Percentiles rank a stretch among this genome's conserved stretches.
Conservation (phyloP, 345 rosid genomes). For the Eucalyptus curtisii region DNA sequence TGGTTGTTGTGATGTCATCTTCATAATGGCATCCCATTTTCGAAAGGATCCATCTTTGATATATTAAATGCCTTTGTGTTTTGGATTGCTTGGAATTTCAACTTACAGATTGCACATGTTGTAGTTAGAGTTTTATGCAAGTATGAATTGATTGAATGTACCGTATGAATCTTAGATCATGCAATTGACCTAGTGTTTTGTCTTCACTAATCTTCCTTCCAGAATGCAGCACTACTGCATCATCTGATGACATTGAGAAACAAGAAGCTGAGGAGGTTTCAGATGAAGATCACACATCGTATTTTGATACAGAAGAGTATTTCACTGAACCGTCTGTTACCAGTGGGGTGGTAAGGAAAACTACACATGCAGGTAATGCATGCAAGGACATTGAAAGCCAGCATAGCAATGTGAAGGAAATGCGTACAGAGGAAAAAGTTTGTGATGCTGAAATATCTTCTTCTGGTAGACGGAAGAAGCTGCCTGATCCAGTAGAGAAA, state of each 20-base stretch:
- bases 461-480: slow-evolving; percentile 65
- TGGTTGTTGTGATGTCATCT: not conserved
- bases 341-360: slow-evolving; percentile 24
- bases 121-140: not conserved
- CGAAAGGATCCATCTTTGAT: not conserved
- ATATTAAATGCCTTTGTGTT: not conserved
- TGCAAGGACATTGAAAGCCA: slow-evolving; percentile 1
- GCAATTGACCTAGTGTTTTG: not conserved
- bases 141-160: not conserved
- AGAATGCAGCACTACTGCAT: slow-evolving; percentile 96
- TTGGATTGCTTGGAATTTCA: not conserved
- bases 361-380: slow-evolving; percentile 3
- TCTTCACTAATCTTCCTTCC: slow-evolving; percentile 16
- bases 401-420: slow-evolving; percentile 17
- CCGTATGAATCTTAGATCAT: not conserved
- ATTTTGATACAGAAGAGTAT: slow-evolving; percentile 64
- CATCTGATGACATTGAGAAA: slow-evolving; percentile 91
- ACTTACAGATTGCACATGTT: not conserved
- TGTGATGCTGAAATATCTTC: slow-evolving; percentile 14
- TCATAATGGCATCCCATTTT: not conserved
- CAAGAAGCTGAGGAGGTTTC: slow-evolving; percentile 81
- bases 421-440: slow-evolving; percentile 15
- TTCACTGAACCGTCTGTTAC: slow-evolving; percentile 31
- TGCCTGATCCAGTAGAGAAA: slow-evolving; percentile 92
- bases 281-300: slow-evolving; percentile 76